Evolutionary conservation across 345 rosid species (phyloP).

Genomic region (Lumnitzera littorea): DNA sequence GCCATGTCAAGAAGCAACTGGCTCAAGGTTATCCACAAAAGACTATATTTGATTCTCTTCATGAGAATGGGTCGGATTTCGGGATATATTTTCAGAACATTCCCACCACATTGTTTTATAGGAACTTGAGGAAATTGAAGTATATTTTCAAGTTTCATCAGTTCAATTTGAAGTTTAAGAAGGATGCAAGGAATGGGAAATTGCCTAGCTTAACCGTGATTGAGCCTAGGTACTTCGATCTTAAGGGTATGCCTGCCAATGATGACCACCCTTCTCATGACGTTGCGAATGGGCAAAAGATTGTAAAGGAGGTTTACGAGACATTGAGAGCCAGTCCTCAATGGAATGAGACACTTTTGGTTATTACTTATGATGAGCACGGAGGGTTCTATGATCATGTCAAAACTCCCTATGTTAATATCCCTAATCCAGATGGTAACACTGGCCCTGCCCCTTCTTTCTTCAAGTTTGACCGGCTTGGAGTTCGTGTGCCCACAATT

Average conservation of each 20-base stretch:
- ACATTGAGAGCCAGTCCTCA: slow-evolving; percentile 80
- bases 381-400: slow-evolving; percentile 98
- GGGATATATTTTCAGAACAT: slow-evolving; percentile 73
- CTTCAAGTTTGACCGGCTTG: slow-evolving; percentile 89
- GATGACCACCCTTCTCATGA: slow-evolving; percentile 96
- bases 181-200: slow-evolving; percentile 65
- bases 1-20: slow-evolving; percentile 67
- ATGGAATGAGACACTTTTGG: slow-evolving; percentile 82
- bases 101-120: slow-evolving; percentile 75
- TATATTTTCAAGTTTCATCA: slow-evolving; percentile 62
- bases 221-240: slow-evolving; percentile 85
- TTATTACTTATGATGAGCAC: slow-evolving; percentile 89
- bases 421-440: slow-evolving; percentile 89
- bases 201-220: slow-evolving; percentile 70
- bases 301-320: slow-evolving; percentile 88
- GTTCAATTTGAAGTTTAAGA: slow-evolving; percentile 52
- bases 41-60: slow-evolving; percentile 79
- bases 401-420: slow-evolving; percentile 57
- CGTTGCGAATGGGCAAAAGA: slow-evolving; percentile 73
- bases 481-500: slow-evolving; percentile 86
- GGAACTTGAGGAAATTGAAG: slow-evolving; percentile 81
- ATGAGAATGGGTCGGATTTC: slow-evolving; percentile 53
- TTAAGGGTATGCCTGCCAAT: slow-evolving; percentile 58
- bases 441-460: slow-evolving; percentile 86
- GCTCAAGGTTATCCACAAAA: slow-evolving; percentile 81